phyloP scores from a whole-genome alignment of 352 stramenopile genomes.

The Phytophthora kernoviae region DNA sequence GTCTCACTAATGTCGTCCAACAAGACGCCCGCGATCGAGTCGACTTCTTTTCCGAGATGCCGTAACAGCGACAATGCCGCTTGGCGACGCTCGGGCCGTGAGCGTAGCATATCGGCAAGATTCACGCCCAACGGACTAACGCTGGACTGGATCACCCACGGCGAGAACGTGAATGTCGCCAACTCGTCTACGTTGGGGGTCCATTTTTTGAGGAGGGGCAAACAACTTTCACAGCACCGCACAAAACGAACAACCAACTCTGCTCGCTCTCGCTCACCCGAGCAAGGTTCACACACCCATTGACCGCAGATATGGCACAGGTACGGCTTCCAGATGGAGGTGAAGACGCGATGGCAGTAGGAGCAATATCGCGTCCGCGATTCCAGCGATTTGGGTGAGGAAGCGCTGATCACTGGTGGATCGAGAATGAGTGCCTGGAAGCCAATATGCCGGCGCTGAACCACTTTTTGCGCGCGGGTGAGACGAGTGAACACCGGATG shows the following conservation, averaged over 20 bases:
- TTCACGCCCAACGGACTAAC: conserved; percentile 48
- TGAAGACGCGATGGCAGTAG: background rate
- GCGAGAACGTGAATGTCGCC: conserved; percentile 28
- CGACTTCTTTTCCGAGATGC: conserved; percentile 31
- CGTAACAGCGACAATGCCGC: conserved; percentile 38
- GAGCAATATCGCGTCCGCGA: background rate
- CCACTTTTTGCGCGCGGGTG: conserved; percentile 48
- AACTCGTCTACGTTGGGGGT: conserved; percentile 37
- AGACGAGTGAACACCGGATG: conserved; percentile 61
- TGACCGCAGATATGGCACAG: conserved; percentile 1
- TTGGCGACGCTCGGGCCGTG: conserved; percentile 26
- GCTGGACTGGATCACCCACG: conserved; percentile 42
- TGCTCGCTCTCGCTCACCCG: conserved; percentile 44
- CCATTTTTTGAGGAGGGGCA: conserved; percentile 58
- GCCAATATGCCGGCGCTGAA: conserved; percentile 47
- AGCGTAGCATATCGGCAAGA: conserved; percentile 44
- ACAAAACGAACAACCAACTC: conserved; percentile 49
- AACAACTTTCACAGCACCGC: conserved; percentile 43
- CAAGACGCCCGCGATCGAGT: conserved; percentile 13
- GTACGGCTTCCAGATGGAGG: background rate
- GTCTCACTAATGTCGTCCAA: conserved; percentile 43
- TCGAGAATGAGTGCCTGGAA: conserved; percentile 45
- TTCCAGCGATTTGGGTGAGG: conserved; percentile 1
- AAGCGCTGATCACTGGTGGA: conserved; percentile 3
- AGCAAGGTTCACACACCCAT: background rate